Percentiles rank a stretch among this genome's conserved stretches.
Conservation (phyloP, 2,329 filamentous ascomycete genomes). For the Magnaporthales sp. region DNA sequence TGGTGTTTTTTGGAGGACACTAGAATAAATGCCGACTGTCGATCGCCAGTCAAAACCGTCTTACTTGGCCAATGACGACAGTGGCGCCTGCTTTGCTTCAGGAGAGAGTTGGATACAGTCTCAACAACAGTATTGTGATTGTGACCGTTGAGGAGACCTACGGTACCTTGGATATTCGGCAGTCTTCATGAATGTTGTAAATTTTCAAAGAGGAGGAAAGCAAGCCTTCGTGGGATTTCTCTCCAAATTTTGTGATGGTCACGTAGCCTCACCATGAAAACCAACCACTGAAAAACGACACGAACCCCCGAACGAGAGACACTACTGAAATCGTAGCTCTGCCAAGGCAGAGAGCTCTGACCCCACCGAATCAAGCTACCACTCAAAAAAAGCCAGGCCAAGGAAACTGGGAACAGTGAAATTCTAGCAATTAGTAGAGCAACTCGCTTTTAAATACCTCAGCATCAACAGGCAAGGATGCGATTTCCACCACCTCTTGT, state of each 20-base stretch:
- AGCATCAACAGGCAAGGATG: no score
- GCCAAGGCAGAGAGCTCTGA: not conserved
- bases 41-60: not conserved
- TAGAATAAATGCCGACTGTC: not conserved
- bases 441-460: no score
- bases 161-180: not conserved
- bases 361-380: not conserved
- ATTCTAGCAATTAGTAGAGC: no score
- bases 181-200: not conserved
- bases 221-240: not conserved
- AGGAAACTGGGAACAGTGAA: no score
- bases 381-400: not conserved
- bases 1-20: not conserved
- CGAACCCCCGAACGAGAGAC: not conserved
- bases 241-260: not conserved
- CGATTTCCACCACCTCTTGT: no score
- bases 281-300: not conserved
- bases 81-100: not conserved
- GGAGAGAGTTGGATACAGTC: not conserved
- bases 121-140: not conserved
- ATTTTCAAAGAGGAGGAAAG: not conserved
- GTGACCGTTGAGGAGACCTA: not conserved
- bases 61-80: not conserved
- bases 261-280: not conserved
- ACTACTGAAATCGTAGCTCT: not conserved